phyloP scores from a whole-genome alignment of 805 yeast genomes.

The Ascoidea rubescens region DNA sequence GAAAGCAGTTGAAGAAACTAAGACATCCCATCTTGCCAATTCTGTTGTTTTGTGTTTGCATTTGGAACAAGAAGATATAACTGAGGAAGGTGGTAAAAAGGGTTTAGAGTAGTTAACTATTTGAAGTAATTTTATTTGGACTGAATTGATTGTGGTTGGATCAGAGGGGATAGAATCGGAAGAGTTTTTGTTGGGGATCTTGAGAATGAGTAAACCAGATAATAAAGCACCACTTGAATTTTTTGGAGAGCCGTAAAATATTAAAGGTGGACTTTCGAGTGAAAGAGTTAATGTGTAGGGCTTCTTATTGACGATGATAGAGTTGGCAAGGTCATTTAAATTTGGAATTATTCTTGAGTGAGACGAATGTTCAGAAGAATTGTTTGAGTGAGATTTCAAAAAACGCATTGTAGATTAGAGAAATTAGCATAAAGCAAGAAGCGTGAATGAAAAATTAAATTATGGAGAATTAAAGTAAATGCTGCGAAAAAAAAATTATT shows the following conservation, averaged over 20 bases:
- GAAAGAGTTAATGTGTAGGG: constrained; percentile 39
- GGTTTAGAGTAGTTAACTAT: constrained; percentile 54
- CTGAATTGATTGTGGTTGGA: constrained; percentile 29
- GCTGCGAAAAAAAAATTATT: too few species aligned
- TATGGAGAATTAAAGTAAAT: background rate
- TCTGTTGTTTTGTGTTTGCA: constrained; percentile 44
- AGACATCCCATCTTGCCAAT: constrained; percentile 81
- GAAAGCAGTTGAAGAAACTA: constrained; percentile 43
- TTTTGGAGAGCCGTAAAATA: constrained; percentile 63
- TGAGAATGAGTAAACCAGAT: constrained; percentile 62
- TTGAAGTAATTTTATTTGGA: constrained; percentile 60
- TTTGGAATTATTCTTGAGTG: background rate
- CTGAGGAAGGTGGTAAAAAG: constrained; percentile 37
- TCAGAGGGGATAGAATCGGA: background rate
- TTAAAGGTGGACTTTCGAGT: constrained; percentile 85
- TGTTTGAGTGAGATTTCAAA: too few species aligned
- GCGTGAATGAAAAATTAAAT: background rate
- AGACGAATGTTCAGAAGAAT: too few species aligned
- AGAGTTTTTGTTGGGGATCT: constrained; percentile 22
- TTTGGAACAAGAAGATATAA: constrained; percentile 38
- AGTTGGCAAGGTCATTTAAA: background rate
- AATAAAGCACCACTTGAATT: constrained; percentile 80
- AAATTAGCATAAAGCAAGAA: too few species aligned
- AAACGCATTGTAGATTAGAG: too few species aligned
- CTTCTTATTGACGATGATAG: constrained; percentile 14